Conservation (phyloP, 2,329 filamentous ascomycete species). For the Botrytis paeoniae region DNA sequence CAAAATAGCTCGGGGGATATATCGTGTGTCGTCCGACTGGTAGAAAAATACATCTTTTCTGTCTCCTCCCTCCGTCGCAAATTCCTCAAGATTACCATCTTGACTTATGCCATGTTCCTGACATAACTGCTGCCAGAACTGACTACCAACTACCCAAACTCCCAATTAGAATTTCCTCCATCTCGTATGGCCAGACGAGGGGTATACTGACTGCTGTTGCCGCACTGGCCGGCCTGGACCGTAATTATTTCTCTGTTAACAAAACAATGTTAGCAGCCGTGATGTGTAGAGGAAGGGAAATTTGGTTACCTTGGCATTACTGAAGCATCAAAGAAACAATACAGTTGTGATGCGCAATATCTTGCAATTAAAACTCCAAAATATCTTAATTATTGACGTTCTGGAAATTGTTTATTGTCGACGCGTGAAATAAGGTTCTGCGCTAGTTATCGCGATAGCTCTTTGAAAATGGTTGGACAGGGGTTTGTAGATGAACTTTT, state of each 20-base stretch:
- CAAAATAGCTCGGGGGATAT: slow-evolving; percentile 93
- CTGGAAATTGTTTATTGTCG: slow-evolving; percentile 13
- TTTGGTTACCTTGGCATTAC: slow-evolving; percentile 38
- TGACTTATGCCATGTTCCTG: slow-evolving; percentile 97
- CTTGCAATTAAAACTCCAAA: background rate
- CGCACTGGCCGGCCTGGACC: slow-evolving; percentile 97
- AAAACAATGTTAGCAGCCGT: slow-evolving; percentile 21
- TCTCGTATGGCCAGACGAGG: background rate
- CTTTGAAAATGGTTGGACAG: slow-evolving; percentile 19
- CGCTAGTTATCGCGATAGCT: slow-evolving; percentile 19
- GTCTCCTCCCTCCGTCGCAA: slow-evolving; percentile 95
- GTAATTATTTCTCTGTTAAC: slow-evolving; percentile 89
- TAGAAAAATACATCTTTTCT: slow-evolving; percentile 99
- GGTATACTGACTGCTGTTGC: slow-evolving; percentile 85
- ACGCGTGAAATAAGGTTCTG: slow-evolving; percentile 17
- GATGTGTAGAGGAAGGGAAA: background rate
- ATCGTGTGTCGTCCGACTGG: slow-evolving; percentile 97
- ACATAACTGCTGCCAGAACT: slow-evolving; percentile 99
- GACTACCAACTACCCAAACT: slow-evolving; percentile 70
- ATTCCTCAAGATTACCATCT: slow-evolving; percentile 95
- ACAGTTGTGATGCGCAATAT: slow-evolving; percentile 8
- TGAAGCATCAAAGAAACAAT: slow-evolving; percentile 26
- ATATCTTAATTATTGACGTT: background rate
- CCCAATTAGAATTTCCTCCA: slow-evolving; percentile 21
- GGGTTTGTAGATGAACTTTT: slow-evolving; percentile 14